These are phyloP conservation scores for Solanum neorickii DNA, from an alignment of 257 asterid genomes.

Conservation along the genomic window DNA sequence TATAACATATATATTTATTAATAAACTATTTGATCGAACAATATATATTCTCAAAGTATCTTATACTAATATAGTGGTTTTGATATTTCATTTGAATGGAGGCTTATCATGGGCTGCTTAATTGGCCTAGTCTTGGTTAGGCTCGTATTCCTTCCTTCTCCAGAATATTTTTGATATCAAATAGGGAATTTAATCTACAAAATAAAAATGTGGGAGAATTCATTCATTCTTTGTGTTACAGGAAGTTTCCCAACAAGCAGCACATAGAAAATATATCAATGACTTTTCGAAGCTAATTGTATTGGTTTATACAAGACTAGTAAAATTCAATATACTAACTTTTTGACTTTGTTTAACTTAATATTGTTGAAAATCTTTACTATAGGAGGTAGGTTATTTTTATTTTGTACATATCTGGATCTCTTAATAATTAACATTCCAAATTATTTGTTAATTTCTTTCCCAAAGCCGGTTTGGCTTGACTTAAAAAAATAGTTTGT, in stretches of 20 bases:
- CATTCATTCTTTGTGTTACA: neutral
- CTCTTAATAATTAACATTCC: neutral
- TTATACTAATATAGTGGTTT: neutral
- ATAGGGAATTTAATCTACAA: neutral
- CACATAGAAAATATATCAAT: neutral
- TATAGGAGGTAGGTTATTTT: neutral
- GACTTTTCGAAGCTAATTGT: neutral
- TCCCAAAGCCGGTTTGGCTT: too few relatives aligned
- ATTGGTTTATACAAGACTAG: neutral
- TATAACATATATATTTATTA: neutral
- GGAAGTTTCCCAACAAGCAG: neutral
- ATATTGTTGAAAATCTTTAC: neutral
- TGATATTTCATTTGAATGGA: neutral
- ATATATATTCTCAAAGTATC: neutral
- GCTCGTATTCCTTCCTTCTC: neutral
- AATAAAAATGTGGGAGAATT: neutral
- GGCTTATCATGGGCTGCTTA: conserved; percentile 8
- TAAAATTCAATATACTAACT: neutral
- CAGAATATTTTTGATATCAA: neutral
- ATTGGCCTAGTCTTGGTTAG: neutral
- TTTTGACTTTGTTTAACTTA: neutral
- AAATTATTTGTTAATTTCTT: neutral
- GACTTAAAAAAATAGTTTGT: too few relatives aligned
- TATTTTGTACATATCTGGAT: neutral
- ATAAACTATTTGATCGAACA: neutral